Base-by-base conservation (phyloP, 768 basidiomycete genomes). In the Cyathus striatus region DNA sequence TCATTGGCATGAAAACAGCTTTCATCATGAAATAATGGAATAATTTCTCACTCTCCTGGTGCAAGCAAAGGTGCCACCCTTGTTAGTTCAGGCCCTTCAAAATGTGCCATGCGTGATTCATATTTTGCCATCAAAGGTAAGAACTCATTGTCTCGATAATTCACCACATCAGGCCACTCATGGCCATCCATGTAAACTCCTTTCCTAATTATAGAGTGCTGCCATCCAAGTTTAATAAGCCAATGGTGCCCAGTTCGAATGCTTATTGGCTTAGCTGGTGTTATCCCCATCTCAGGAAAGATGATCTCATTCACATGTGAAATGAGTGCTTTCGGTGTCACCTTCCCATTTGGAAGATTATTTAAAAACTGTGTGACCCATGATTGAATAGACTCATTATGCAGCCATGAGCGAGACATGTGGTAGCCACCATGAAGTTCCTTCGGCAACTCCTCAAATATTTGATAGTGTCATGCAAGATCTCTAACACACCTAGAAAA, bases 381-480 rank as follows among this genome's bases (percentile, higher is more conserved):
- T 9, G 26, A 43, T 32, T 47, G 38, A 2, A 61, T 53, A 16
- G 24, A 13, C 40, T 61, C 56, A 46, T 63, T 57, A 17, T 46
- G 38, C 5, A 63, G 51, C 18, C 48, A 44, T 14, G 46, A 52
- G 16, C 40, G 41, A 10, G 37, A 17, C 27, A 46, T 52, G 20
- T 40, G 35, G 9, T 16, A 17, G 5, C 63, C 57, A 17, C 63
- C 61, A 22, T 46, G 43, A 7, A 47, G 49, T 34, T 68, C 62
- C 0, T 36, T 10, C 12, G 65, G 64, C 4, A 66, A 56, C 26
- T 60, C 54, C 44, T 64, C 55, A 39, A 66, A 69, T 13, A 56
- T 39, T 43, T 69, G 65, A 44, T 68, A 69, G 46, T 69, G 63
- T 3, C 52, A 45, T 34, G 64, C 60, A 7, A 69, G 53, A 5